Evolutionary conservation across 176 grass and related monocot species (phyloP).

Genomic region (Secale cereale): DNA sequence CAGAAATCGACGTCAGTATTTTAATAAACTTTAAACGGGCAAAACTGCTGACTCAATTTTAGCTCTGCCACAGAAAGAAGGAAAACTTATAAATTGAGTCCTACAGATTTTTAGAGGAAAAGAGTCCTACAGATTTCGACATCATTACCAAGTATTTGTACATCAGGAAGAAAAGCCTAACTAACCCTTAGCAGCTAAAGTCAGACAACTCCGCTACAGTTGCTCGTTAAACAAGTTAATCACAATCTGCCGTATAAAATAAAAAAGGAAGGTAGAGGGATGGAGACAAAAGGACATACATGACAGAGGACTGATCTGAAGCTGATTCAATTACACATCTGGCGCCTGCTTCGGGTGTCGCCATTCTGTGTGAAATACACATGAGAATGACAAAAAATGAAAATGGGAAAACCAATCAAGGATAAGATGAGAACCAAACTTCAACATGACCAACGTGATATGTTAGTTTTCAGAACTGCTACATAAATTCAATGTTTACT

Average conservation of each 20-base stretch:
- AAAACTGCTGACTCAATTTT: not conserved
- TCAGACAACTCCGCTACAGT: not conserved
- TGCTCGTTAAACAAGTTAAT: not conserved
- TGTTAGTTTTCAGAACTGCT: not conserved
- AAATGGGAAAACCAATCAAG: slow-evolving; percentile 14
- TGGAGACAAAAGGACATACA: slow-evolving; percentile 18
- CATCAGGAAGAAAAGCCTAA: not conserved
- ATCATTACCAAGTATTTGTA: not conserved
- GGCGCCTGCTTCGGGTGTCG: slow-evolving; percentile 2
- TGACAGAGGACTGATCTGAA: not conserved
- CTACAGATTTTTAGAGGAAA: not conserved
- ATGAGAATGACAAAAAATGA: slow-evolving; percentile 8
- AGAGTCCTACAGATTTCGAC: not conserved
- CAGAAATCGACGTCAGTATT: not conserved
- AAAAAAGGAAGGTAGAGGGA: not conserved
- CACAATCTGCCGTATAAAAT: not conserved
- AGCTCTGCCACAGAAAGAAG: not conserved
- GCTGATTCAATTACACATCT: slow-evolving; percentile 27
- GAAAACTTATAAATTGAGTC: not conserved
- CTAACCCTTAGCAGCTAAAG: not conserved
- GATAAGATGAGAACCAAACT: not conserved
- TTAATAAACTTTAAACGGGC: not conserved
- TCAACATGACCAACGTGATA: not conserved
- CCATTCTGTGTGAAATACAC: slow-evolving; percentile 42
- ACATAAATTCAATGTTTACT: slow-evolving; percentile 14